Percentiles rank a stretch among this genome's conserved stretches.
Evolutionary conservation across 371 early-diverging fungal species (phyloP).

Genomic region (Globomyces sp.): DNA sequence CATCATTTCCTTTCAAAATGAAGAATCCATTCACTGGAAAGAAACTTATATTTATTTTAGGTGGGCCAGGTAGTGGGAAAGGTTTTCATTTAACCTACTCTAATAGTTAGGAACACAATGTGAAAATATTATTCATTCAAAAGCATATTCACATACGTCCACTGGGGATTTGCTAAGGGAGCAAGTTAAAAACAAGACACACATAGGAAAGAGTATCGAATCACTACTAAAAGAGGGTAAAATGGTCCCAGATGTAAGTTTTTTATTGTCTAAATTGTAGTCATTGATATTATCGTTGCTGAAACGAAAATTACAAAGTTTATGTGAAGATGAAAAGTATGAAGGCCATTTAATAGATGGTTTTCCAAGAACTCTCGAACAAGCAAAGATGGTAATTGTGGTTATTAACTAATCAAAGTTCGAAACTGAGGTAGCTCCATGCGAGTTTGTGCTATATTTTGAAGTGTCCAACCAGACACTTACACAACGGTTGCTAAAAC

Average conservation of each 20-base stretch:
- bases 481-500: slow-evolving; percentile 37
- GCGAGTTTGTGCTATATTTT: slow-evolving; percentile 44
- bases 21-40: slow-evolving; percentile 26
- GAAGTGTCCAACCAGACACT: slow-evolving; percentile 37
- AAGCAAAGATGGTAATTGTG: slow-evolving; percentile 14
- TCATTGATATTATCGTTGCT: slow-evolving; percentile 24
- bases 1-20: slow-evolving; percentile 9
- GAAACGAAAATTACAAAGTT: slow-evolving; percentile 8
- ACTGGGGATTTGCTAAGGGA: slow-evolving; percentile 69
- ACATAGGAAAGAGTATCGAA: slow-evolving; percentile 43
- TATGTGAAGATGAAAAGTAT: not conserved
- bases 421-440: slow-evolving; percentile 29
- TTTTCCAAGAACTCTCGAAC: slow-evolving; percentile 16
- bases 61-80: slow-evolving; percentile 56
- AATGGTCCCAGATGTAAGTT: slow-evolving; percentile 46
- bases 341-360: slow-evolving; percentile 15
- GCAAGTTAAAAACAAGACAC: slow-evolving; percentile 49
- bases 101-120: slow-evolving; percentile 66
- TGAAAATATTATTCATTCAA: slow-evolving; percentile 46
- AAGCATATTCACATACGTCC: slow-evolving; percentile 56
- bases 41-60: slow-evolving; percentile 47
- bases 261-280: slow-evolving; percentile 18
- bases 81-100: slow-evolving; percentile 32
- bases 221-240: slow-evolving; percentile 52
- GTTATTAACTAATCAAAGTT: slow-evolving; percentile 3